Conservation (phyloP, 2,329 filamentous ascomycete genomes). For the Intubia oerlemansii region DNA sequence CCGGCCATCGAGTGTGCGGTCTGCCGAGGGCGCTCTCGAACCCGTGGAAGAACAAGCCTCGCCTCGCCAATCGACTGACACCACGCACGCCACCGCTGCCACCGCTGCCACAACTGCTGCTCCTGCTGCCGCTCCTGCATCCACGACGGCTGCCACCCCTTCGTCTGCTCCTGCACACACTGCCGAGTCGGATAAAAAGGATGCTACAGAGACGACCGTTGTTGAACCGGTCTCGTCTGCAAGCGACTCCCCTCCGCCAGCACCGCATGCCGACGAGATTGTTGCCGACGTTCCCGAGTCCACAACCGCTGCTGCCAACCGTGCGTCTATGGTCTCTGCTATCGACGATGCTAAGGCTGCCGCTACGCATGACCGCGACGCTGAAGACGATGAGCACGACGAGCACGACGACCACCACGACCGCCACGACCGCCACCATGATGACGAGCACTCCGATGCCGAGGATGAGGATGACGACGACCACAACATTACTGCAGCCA, state of each 20-base stretch:
- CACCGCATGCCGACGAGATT: not conserved
- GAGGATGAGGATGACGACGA: conserved; percentile 31
- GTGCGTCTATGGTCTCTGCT: conserved; percentile 1
- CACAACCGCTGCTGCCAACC: not conserved
- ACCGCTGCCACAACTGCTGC: too few relatives aligned
- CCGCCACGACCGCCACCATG: conserved; percentile 19
- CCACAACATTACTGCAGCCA: conserved; percentile 57
- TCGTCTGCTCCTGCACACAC: not conserved
- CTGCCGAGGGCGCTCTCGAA: conserved; percentile 31
- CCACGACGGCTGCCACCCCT: not conserved
- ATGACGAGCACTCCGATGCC: conserved; percentile 19
- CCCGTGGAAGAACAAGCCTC: conserved; percentile 20
- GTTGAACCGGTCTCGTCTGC: not conserved
- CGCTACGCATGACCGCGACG: too few relatives aligned
- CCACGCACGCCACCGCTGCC: not conserved
- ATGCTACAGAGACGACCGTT: not conserved
- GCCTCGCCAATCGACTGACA: too few relatives aligned
- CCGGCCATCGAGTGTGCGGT: conserved; percentile 50
- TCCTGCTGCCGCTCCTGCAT: too few relatives aligned
- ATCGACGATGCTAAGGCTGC: conserved; percentile 6
- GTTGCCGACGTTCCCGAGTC: not conserved
- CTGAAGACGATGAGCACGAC: too few relatives aligned
- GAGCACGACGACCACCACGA: conserved; percentile 8
- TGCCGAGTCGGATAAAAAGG: not conserved
- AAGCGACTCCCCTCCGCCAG: not conserved